These are phyloP conservation scores for Paracamarosporium sp. DNA, from an alignment of 2,329 filamentous ascomycete genomes.

Conservation along the genomic window DNA sequence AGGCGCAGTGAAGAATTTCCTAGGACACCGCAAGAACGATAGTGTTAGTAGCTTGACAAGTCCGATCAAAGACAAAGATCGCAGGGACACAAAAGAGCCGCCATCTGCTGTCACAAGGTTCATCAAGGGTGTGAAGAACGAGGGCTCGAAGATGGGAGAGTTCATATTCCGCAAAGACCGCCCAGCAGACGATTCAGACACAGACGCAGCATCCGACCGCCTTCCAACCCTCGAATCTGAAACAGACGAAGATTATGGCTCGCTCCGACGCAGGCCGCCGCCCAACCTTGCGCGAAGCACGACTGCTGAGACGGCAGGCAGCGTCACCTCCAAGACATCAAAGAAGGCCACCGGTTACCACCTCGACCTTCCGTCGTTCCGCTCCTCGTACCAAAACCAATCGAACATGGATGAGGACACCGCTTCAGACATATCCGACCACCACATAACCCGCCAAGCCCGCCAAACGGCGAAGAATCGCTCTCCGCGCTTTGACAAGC, in stretches of 20 bases:
- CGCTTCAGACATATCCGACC: slow-evolving; percentile 27
- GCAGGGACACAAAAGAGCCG: slow-evolving; percentile 52
- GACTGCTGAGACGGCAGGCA: slow-evolving; percentile 31
- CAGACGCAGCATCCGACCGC: slow-evolving; percentile 55
- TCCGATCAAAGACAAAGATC: slow-evolving; percentile 37
- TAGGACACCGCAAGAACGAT: slow-evolving; percentile 46
- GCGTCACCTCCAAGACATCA: slow-evolving; percentile 26
- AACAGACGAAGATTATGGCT: slow-evolving; percentile 29
- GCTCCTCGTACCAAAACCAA: slow-evolving; percentile 35
- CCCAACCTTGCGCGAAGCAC: slow-evolving; percentile 40
- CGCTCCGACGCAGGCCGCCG: slow-evolving; percentile 18
- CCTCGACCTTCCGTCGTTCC: slow-evolving; percentile 45
- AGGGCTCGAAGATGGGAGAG: slow-evolving; percentile 67
- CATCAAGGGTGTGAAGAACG: slow-evolving; percentile 77
- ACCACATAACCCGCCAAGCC: slow-evolving; percentile 53
- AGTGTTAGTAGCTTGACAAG: slow-evolving; percentile 43
- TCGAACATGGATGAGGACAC: slow-evolving; percentile 34
- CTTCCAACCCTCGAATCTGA: slow-evolving; percentile 44
- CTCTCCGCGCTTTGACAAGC: slow-evolving; percentile 52
- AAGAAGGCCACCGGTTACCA: slow-evolving; percentile 36
- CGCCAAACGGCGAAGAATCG: slow-evolving; percentile 44
- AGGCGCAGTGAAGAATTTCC: slow-evolving; percentile 39
- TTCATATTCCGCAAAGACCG: slow-evolving; percentile 66
- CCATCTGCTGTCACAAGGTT: slow-evolving; percentile 71
- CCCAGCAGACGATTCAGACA: slow-evolving; percentile 51